Percentiles rank a stretch among this genome's conserved stretches.
Evolutionary conservation across 306 rosid genomes (phyloP).

Genomic region (Rubus parviflorus): DNA sequence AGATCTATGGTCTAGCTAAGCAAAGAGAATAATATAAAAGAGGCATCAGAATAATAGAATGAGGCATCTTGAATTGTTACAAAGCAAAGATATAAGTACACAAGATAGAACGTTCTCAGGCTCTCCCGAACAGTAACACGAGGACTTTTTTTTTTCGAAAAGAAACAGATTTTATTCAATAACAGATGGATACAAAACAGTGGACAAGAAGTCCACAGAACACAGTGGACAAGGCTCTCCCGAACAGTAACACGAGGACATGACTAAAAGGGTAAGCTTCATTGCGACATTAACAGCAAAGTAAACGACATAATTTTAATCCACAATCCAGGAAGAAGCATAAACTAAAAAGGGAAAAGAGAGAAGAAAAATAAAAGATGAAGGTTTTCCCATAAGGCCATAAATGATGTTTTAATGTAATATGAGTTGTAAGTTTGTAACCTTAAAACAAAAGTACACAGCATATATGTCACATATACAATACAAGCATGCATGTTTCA

Average conservation of each 20-base stretch:
- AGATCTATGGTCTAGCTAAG: neutral
- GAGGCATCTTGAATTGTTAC: neutral
- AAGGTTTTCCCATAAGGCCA: neutral
- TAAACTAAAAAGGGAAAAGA: neutral
- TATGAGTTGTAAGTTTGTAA: neutral
- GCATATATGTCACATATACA: neutral
- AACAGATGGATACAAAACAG: no score
- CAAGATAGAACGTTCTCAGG: neutral
- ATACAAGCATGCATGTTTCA: neutral
- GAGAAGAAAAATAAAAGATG: neutral
- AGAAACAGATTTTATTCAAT: no score
- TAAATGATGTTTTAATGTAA: neutral
- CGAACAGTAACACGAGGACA: neutral
- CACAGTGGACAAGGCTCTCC: neutral
- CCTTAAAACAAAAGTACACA: neutral
- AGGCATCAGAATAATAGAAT: neutral
- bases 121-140: neutral
- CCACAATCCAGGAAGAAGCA: neutral
- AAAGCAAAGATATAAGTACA: neutral
- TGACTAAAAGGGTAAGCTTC: neutral
- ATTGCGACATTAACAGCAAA: neutral
- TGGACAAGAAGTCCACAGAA: neutral
- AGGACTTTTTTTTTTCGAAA: neutral
- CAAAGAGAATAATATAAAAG: neutral
- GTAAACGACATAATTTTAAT: neutral